A percentile compares a stretch with the other conserved stretches of the same genome.
Conservation (phyloP, 176 grass and related monocot genomes). For the Lolium perenne region DNA sequence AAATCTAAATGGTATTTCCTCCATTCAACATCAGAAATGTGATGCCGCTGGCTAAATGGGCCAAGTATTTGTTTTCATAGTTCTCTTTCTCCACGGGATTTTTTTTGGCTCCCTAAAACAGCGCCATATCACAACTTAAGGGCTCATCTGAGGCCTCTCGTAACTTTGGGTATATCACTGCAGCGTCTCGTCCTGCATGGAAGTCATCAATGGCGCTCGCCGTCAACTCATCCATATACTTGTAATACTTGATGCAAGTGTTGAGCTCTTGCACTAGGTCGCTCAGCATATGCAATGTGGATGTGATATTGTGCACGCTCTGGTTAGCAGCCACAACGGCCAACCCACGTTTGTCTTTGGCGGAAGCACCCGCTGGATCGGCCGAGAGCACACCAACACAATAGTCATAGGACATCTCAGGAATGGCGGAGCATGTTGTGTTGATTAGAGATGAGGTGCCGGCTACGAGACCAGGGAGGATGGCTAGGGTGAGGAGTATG, state of each 20-base stretch:
- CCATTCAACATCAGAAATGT: not conserved
- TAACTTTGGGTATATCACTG: not conserved
- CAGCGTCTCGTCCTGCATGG: not conserved
- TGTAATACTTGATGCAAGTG: not conserved
- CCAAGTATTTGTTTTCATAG: not conserved
- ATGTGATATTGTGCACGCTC: not conserved
- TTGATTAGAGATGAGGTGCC: conserved; percentile 8
- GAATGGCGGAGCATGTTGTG: not conserved
- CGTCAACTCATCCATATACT: not conserved
- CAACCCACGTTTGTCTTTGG: not conserved
- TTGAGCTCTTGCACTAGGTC: not conserved
- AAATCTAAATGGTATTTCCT: too few relatives aligned
- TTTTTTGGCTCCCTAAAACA: not conserved
- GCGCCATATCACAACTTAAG: not conserved
- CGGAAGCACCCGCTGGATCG: not conserved
- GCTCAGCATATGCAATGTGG: conserved; percentile 5
- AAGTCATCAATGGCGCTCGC: not conserved
- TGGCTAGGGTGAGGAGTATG: not conserved
- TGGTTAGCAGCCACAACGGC: not conserved
- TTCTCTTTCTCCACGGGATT: not conserved
- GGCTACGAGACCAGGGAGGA: conserved; percentile 14
- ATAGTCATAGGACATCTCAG: conserved; percentile 1
- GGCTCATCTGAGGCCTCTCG: not conserved
- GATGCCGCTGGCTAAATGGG: not conserved
- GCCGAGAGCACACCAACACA: not conserved